These are phyloP conservation scores for Coleophoma cylindrospora DNA, from an alignment of 2,329 filamentous ascomycete species.

Conservation along the genomic window DNA sequence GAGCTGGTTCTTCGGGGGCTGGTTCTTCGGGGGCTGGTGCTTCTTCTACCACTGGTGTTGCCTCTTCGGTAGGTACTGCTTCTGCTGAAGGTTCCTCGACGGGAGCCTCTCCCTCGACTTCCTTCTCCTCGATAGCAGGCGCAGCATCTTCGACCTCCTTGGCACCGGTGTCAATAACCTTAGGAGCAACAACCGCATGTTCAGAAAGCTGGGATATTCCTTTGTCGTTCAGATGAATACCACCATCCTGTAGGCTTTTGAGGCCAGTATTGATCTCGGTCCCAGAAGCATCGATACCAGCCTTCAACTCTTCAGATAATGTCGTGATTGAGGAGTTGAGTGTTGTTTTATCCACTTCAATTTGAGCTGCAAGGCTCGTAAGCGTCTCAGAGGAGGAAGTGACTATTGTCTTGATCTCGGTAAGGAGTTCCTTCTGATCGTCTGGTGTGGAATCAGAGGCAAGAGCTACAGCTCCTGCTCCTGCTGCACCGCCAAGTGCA, in stretches of 20 bases:
- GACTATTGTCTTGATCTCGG: slow-evolving; percentile 12
- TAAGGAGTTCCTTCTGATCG: slow-evolving; percentile 5
- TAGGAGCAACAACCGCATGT: not conserved
- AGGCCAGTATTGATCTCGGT: slow-evolving; percentile 3
- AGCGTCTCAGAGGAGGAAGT: slow-evolving; percentile 11
- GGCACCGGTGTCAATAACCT: not conserved
- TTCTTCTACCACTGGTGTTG: too few species aligned
- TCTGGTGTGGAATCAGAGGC: not conserved
- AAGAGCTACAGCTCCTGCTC: slow-evolving; percentile 11
- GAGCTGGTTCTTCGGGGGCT: too few species aligned
- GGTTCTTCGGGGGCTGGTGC: too few species aligned
- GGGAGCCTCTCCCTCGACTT: not conserved
- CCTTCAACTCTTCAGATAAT: slow-evolving; percentile 7
- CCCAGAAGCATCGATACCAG: slow-evolving; percentile 7
- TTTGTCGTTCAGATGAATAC: slow-evolving; percentile 12
- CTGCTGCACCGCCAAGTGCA: slow-evolving; percentile 14
- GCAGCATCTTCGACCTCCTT: not conserved
- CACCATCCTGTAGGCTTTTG: slow-evolving; percentile 6
- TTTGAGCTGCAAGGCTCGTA: slow-evolving; percentile 10
- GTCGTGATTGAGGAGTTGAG: slow-evolving; percentile 10
- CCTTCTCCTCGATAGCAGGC: not conserved
- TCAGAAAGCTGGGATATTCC: slow-evolving; percentile 10
- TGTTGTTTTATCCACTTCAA: slow-evolving; percentile 20
- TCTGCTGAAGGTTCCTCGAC: not conserved
- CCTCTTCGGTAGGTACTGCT: not conserved